Base-by-base conservation (phyloP, 768 basidiomycete species). In the Mycena maculata region DNA sequence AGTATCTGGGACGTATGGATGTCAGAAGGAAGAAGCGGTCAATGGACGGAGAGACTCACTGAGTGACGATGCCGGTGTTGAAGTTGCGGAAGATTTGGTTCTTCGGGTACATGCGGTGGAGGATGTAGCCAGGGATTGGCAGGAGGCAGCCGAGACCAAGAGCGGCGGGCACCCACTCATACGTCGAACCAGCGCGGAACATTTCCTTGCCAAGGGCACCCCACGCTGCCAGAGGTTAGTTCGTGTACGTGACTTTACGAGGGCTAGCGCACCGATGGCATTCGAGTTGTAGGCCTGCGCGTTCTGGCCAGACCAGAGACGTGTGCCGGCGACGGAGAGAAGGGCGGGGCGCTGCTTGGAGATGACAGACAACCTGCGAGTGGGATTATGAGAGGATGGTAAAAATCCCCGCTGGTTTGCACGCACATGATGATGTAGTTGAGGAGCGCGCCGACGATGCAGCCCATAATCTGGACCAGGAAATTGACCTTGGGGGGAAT, bases 401-500 rank as follows among this genome's bases (percentile, higher is more conserved):
- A 30, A 42, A 28, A 45, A 58, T 49, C 58, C 58, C 58, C 36
- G 49, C 49, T 45, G 44, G 57, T 45, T 47, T 31, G 47, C 58
- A 74, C 38, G 53, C 47, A 63, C 62, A 63, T 63, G 47, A 63
- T 57, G 62, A 63, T 50, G 53, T 71, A 78, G 72, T 77, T 76
- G 45, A 80, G 72, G 72, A 81, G 74, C 53, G 75, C 76, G 30
- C 81, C 85, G 28, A 86, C 75, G 49, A 61, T 61, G 49, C 60
- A 47, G 8, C 86, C 85, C 48, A 80, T 65, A 28, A 78, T 76
- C 70, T 86, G 85, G 23, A 81, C 82, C 27, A 77, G 73, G 76
- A 87, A 86, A 27, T 84, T 80, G 60, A 81, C 77, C 39, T 83
- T 83, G 23, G 85, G 85, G 11, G 85, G 82, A 31, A 86, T 78